phyloP scores from a whole-genome alignment of 495 filamentous ascomycete genomes.

The Rhypophila decipiens region DNA sequence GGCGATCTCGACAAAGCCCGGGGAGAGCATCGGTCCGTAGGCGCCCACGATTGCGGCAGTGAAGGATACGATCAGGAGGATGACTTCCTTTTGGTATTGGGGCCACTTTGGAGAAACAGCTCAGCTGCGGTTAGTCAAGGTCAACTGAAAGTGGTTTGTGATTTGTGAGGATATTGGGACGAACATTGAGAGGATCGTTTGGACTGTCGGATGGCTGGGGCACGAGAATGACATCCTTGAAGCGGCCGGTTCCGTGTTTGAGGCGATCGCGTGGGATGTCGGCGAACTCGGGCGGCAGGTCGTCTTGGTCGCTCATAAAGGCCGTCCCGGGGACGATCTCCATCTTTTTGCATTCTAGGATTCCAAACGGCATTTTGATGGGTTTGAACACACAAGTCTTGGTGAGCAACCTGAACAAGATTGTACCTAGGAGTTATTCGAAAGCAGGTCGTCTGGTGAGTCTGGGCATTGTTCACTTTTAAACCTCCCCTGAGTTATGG shows the following conservation, averaged over 20 bases:
- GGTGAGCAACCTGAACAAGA: no score
- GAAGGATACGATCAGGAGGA: conserved; percentile 48
- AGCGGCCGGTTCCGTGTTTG: conserved; percentile 44
- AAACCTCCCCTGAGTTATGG: no score
- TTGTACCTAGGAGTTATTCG: no score
- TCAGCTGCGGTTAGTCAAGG: background rate
- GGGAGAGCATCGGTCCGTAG: conserved; percentile 51
- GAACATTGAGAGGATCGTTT: conserved; percentile 48
- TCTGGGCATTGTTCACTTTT: no score
- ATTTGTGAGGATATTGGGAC: conserved; percentile 3
- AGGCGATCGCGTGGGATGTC: conserved; percentile 34
- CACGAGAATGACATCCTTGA: conserved; percentile 42
- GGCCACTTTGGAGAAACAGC: conserved; percentile 23
- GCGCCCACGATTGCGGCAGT: conserved; percentile 49
- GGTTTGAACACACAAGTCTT: no score
- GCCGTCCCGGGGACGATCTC: conserved; percentile 46
- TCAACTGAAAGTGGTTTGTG: background rate
- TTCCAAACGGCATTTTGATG: conserved; percentile 34
- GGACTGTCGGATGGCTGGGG: conserved; percentile 50
- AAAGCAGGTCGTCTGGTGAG: no score
- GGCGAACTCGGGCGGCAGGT: conserved; percentile 38
- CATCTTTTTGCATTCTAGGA: conserved; percentile 33
- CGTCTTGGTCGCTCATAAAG: conserved; percentile 38
- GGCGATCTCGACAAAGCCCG: conserved; percentile 37
- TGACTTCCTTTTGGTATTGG: conserved; percentile 42